Evolutionary conservation across 2,329 filamentous ascomycete species (phyloP).

Genomic region (Apiospora pterosperma): DNA sequence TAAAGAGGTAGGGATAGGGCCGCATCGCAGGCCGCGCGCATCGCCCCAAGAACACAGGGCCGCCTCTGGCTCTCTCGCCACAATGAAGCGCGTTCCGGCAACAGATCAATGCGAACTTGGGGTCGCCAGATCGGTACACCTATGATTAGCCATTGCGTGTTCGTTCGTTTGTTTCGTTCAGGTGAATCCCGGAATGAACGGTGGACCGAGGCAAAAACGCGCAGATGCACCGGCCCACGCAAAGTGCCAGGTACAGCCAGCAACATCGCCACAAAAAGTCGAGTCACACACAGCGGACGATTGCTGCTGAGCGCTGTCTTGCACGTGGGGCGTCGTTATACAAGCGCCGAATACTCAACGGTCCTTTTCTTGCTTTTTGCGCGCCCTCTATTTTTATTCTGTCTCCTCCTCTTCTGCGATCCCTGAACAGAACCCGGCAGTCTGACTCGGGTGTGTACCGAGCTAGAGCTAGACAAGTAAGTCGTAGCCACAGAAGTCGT

Average conservation of each 20-base stretch:
- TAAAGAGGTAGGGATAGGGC: neutral
- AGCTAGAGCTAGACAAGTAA: neutral
- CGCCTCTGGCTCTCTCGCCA: neutral
- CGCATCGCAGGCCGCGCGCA: conserved; percentile 1
- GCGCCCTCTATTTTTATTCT: neutral
- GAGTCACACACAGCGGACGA: neutral
- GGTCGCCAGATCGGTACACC: neutral
- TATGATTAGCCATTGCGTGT: neutral
- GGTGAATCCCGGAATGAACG: neutral
- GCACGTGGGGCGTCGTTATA: neutral
- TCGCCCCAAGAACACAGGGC: neutral
- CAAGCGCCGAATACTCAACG: neutral
- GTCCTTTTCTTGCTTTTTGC: neutral
- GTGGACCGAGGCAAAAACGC: neutral
- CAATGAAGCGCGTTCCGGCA: neutral
- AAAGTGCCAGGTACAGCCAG: neutral
- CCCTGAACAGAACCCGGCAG: neutral
- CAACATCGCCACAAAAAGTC: neutral
- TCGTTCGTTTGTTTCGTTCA: too few relatives aligned
- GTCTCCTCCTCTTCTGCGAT: neutral
- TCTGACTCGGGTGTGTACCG: neutral
- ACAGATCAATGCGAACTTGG: neutral
- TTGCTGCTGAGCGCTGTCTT: neutral
- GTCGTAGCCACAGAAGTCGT: neutral
- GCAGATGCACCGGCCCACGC: neutral